Base-by-base conservation (phyloP, 371 early-diverging fungal species). In the Rhizopus microsporus region DNA sequence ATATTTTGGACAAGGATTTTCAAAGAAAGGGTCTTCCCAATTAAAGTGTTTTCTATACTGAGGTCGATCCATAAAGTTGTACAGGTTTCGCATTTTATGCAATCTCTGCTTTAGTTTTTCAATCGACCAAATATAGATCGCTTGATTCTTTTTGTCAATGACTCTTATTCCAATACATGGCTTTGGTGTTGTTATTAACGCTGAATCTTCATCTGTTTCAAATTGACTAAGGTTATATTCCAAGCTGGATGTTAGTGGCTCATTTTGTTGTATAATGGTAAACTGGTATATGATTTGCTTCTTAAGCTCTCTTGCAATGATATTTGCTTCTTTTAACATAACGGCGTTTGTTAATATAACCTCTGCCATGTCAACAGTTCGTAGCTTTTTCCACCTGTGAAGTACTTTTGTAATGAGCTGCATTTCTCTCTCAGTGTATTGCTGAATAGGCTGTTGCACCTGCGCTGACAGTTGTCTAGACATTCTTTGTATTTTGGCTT, bases 271-370 rank as follows among this genome's bases (percentile, higher is more conserved):
- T 34, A 90, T 66, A 29, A 93, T 78, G 6, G 88, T 80, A 60
- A 93, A 88, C 66, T 94, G 93, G 65, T 92, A 95, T 5, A 88
- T 69, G 3, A 91, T 88, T 34, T 88, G 72, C 56, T 91, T 91
- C 5, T 77, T 80, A 9, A 93, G 74, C 59, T 95, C 92, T 44
- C 84, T 80, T 54, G 90, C 84, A 17, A 93, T 92, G 12, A 93
- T 83, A 59, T 94, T 95, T 54, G 93, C 94, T 57, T 94, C 92
- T 67, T 94, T 94, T 40, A 95, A 62, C 56, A 88, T 60, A 3
- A 88, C 82, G 0, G 89, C 90, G 46, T 88, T 80, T 8, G 82
- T 84, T 39, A 90, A 64, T 16, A 93, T 81, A 7, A 75, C 75
- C 60, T 91, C 88, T 4, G 91, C 90, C 69, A 93, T 86, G n/a